phyloP scores from a whole-genome alignment of 305 asterid species.

The Plantago lanceolata region DNA sequence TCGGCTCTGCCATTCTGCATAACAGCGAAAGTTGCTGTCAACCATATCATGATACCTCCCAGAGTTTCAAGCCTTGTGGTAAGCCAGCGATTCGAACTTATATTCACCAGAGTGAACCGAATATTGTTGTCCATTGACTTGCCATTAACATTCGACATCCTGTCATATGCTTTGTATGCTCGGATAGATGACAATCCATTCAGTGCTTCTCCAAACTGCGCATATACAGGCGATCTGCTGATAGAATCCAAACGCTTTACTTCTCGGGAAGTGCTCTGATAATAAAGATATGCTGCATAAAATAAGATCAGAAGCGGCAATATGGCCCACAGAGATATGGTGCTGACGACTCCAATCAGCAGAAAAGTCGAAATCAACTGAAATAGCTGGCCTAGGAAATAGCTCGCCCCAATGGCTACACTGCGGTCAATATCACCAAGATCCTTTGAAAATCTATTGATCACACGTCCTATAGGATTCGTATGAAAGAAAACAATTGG shows the following conservation, averaged over 20 bases:
- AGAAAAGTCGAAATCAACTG: conserved; percentile 78
- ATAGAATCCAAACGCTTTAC: conserved; percentile 89
- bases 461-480: conserved; percentile 72
- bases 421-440: conserved; percentile 81
- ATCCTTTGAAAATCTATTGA: conserved; percentile 78
- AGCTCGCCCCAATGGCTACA: conserved; percentile 50
- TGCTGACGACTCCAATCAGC: conserved; percentile 74
- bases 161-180: conserved; percentile 85
- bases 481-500: conserved; percentile 91
- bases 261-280: conserved; percentile 98
- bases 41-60: conserved; percentile 95
- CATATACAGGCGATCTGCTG: conserved; percentile 93
- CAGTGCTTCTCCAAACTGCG: conserved; percentile 93
- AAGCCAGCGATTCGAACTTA: conserved; percentile 91
- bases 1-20: conserved; percentile 74
- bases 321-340: conserved; percentile 77
- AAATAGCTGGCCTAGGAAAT: conserved; percentile 62
- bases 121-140: conserved; percentile 80
- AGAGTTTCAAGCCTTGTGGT: conserved; percentile 80
- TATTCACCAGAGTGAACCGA: conserved; percentile 69
- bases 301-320: conserved; percentile 82
- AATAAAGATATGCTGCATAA: conserved; percentile 71
- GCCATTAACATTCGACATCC: conserved; percentile 79
- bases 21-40: conserved; percentile 90
- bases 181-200: conserved; percentile 88